A percentile compares a stretch with the other conserved stretches of the same genome.
These are phyloP conservation scores for Microsporum ferrugineum DNA, from an alignment of 2,329 filamentous ascomycete genomes.

Conservation along the genomic window DNA sequence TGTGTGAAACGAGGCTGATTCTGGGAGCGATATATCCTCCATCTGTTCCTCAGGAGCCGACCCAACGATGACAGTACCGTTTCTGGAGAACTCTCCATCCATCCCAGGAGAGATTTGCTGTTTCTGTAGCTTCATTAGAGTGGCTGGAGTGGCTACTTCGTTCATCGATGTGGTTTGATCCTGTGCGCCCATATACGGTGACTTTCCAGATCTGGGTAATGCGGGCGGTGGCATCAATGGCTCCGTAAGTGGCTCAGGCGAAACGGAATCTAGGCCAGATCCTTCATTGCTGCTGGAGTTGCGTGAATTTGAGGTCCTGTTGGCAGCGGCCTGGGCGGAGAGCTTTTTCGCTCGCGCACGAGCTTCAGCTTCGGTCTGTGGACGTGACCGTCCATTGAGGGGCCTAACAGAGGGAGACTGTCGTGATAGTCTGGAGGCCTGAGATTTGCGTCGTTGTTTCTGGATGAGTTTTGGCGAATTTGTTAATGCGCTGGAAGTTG, in stretches of 20 bases:
- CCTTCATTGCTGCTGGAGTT: slow-evolving; percentile 33
- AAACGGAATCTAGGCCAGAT: slow-evolving; percentile 36
- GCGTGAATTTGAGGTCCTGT: slow-evolving; percentile 16
- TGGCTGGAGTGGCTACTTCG: slow-evolving; percentile 71
- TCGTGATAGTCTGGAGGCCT: slow-evolving; percentile 26
- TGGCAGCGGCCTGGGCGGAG: slow-evolving; percentile 6
- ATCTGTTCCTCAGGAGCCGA: slow-evolving; percentile 45
- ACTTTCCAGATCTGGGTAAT: slow-evolving; percentile 32
- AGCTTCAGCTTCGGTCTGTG: slow-evolving; percentile 15
- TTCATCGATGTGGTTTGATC: slow-evolving; percentile 25
- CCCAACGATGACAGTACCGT: slow-evolving; percentile 27
- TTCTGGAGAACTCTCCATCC: slow-evolving; percentile 27
- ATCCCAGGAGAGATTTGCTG: slow-evolving; percentile 32
- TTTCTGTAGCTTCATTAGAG: slow-evolving; percentile 64
- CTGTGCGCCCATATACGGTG: slow-evolving; percentile 29
- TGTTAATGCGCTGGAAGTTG: slow-evolving; percentile 24
- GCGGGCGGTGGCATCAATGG: slow-evolving; percentile 41
- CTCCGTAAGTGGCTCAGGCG: slow-evolving; percentile 40
- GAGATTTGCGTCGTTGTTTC: slow-evolving; percentile 31
- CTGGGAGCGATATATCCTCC: slow-evolving; percentile 60
- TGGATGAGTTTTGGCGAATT: slow-evolving; percentile 26
- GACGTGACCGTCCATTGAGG: slow-evolving; percentile 26
- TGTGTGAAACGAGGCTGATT: slow-evolving; percentile 49
- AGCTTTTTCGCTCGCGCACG: slow-evolving; percentile 12
- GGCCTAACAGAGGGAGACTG: slow-evolving; percentile 36